Evolutionary conservation across 129 eudicot species (phyloP), one percentile per base, ranked within the genome.

Genomic region (Solidago caesia): DNA sequence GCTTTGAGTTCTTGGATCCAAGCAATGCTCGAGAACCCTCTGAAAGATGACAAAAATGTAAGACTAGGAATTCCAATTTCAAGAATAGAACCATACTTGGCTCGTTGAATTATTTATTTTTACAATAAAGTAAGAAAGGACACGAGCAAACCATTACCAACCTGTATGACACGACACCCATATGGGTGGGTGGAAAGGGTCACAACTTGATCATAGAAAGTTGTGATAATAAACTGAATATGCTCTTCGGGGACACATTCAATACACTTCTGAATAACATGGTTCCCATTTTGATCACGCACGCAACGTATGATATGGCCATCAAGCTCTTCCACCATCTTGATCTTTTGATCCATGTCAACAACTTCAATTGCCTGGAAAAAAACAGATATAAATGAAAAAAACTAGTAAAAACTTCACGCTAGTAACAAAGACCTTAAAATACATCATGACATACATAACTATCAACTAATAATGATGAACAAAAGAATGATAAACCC

Each of bases 131-230:
- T 1, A 33, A 33, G 39, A 33, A 33, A 33, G 39, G 39, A 33
- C 39, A 33, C 39, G 0, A 0, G 64, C 33, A 12, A n/a, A 27
- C 45, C 7, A 6, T 58, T 68, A 0, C 29, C 11, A 72, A 89
- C 96, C 91, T 92, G 97, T 47, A 92, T 85, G 67, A 89, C 96
- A 39, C 97, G 97, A 75, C 97, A 92, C 2, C 97, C 97, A 43
- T 92, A 92, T 21, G 97, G 97, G 81, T 92, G 97, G 10, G 97
- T 92, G 26, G 96, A 89, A 27, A 92, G 93, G 72, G 89, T 85
- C 45, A 92, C 91, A 73, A 92, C 96, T 89, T 92, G 96, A 61
- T 84, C 96, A 56, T 55, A 92, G 69, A 92, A 92, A 29, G 96
- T 85, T 27, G 85, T 73, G 56, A 92, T 80, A 49, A 92, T 92